These are phyloP conservation scores for Artemisia tridentata DNA, from an alignment of 129 eudicot species.

Conservation along the genomic window DNA sequence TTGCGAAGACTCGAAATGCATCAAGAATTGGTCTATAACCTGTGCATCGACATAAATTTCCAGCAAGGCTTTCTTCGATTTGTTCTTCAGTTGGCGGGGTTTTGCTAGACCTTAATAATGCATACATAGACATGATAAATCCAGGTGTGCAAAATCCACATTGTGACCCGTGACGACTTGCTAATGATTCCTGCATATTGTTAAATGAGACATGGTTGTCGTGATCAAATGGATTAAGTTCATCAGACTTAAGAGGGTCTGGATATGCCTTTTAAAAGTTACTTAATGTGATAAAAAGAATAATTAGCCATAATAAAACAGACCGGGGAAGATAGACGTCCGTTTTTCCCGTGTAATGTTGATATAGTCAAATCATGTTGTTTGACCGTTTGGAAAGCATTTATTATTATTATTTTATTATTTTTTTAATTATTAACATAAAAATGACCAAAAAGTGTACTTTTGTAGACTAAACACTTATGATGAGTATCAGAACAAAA, in stretches of 20 bases:
- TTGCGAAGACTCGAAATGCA: constrained; percentile 93
- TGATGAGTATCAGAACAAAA: too few species aligned
- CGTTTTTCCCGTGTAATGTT: too few species aligned
- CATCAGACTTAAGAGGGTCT: not conserved
- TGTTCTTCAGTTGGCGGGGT: constrained; percentile 77
- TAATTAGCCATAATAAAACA: not conserved
- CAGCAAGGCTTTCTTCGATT: constrained; percentile 94
- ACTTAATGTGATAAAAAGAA: too few species aligned
- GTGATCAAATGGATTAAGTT: not conserved
- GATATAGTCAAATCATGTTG: too few species aligned
- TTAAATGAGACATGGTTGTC: not conserved
- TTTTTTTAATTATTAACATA: too few species aligned
- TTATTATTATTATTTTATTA: too few species aligned
- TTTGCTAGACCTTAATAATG: constrained; percentile 71
- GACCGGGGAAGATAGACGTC: too few species aligned
- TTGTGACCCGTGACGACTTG: constrained; percentile 87
- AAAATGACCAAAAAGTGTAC: too few species aligned
- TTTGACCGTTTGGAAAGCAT: too few species aligned
- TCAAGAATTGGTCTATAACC: constrained; percentile 95
- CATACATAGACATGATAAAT: constrained; percentile 97
- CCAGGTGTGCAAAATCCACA: constrained; percentile 99
- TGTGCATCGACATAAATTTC: constrained; percentile 96
- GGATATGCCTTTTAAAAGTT: not conserved
- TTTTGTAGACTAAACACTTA: too few species aligned
- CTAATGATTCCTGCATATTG: constrained; percentile 61